Base-by-base conservation (phyloP, 768 basidiomycete genomes). In the Xerocomellus dryophilus region DNA sequence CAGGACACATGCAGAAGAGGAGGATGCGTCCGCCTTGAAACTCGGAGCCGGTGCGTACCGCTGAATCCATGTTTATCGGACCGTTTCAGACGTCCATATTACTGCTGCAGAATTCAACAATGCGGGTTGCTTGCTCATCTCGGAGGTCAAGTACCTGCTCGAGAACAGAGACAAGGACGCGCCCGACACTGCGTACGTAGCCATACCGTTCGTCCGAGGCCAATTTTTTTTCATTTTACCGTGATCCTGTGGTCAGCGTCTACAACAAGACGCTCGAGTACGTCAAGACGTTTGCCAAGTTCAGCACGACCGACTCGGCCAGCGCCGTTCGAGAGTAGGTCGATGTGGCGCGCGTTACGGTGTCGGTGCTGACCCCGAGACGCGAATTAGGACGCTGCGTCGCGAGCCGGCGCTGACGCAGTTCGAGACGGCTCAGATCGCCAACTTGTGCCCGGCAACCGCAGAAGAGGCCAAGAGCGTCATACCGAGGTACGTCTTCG, bases 261-360 rank as follows among this genome's bases (percentile, higher is more conserved):
- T 96, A 92, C 71, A 93, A 93, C 71, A 95, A 95, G 70, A 93
- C 93, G 1, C 74, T 90, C 39, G 91, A 93, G 62, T 95, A 95
- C 65, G 93, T 95, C 59, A 88, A 89, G 69, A 90, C 86, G 8
- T 95, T 96, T 67, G 82, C 91, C 12, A 90, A 93, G 73, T 95
- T 94, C 73, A 89, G 84, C 62, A 90, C 86, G 41, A 88, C 85
- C 20, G 91, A 89, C 65, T 86, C 85, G 43, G 89, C 90, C 6
- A 83, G 84, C 61, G 88, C 89, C 39, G 92, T 93, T 51, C 88
- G 93, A 82, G 86, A 88, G 92, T 93, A 61, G 50, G 88, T n/a
- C 35, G 31, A n/a, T 25, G 32, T 34, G 5, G 32, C 12, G 32
- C 36, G 17, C 6, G n/a, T n/a, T n/a, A n/a, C 17, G 35, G 5